Percentiles rank a stretch among this genome's conserved stretches.
Evolutionary conservation across 306 rosid species (phyloP).

Genomic region (Sindora glabra): DNA sequence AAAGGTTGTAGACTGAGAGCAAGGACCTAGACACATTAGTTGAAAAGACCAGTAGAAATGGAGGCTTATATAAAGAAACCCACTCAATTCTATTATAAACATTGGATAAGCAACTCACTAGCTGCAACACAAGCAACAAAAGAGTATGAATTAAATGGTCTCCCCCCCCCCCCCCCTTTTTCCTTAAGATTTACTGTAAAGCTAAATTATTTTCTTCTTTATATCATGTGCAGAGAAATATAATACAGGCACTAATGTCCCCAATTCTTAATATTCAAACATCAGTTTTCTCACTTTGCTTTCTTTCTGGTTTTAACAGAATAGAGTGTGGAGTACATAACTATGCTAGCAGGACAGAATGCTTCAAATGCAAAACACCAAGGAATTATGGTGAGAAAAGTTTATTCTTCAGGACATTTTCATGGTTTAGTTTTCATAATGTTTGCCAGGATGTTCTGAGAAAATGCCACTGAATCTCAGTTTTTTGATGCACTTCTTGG

Average conservation of each 20-base stretch:
- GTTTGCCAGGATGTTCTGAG: conserved; percentile 7
- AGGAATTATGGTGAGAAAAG: conserved; percentile 54
- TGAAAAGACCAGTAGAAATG: background rate
- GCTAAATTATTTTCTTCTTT: background rate
- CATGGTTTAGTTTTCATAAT: background rate
- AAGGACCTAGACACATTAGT: background rate
- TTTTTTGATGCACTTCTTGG: conserved; percentile 15
- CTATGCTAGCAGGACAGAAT: conserved; percentile 81
- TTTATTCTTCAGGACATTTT: conserved; percentile 3
- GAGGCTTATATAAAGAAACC: background rate
- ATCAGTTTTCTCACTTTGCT: conserved; percentile 1
- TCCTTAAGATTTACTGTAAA: background rate
- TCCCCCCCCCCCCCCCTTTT: background rate
- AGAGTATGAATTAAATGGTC: background rate
- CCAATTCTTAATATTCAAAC: background rate
- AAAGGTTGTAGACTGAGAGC: background rate
- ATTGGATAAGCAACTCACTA: background rate
- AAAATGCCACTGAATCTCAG: conserved; percentile 15
- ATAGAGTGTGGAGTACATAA: conserved; percentile 84
- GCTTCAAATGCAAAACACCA: conserved; percentile 74
- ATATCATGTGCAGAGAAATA: background rate
- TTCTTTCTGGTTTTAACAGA: conserved; percentile 34
- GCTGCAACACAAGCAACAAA: background rate
- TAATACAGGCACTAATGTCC: background rate
- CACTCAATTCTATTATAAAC: background rate